Percentiles rank a stretch among this genome's conserved stretches.
Evolutionary conservation across 805 yeast species (phyloP).

Genomic region (Myxozyma vanderwaltii): DNA sequence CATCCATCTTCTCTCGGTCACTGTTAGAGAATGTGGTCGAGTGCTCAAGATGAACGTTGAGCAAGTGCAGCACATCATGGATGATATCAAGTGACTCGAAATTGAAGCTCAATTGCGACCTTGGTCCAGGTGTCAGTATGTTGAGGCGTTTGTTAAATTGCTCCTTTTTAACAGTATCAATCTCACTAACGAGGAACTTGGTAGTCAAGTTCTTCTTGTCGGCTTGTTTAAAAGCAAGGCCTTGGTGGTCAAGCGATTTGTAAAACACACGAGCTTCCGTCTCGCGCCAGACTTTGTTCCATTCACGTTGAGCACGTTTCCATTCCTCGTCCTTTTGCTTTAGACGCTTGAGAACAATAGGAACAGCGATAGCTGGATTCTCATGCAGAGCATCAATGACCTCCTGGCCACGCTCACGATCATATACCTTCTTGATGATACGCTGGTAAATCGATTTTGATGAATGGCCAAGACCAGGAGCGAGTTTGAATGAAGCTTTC

Average conservation of each 20-base stretch:
- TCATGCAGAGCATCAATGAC: constrained; percentile 95
- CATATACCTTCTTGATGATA: constrained; percentile 88
- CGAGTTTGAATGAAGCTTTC: constrained; percentile 79
- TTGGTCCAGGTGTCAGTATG: constrained; percentile 86
- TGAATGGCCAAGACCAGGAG: constrained; percentile 91
- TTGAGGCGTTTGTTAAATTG: constrained; percentile 83
- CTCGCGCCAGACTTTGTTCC: constrained; percentile 99
- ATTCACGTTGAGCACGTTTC: constrained; percentile 96
- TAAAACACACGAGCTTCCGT: constrained; percentile 92
- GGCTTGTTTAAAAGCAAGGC: constrained; percentile 93
- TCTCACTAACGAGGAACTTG: constrained; percentile 86
- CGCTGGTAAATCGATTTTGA: constrained; percentile 90
- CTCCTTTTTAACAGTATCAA: constrained; percentile 88
- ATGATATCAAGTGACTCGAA: constrained; percentile 70
- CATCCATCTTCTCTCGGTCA: constrained; percentile 76
- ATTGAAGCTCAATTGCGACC: constrained; percentile 64
- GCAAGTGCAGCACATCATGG: constrained; percentile 69
- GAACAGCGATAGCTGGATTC: constrained; percentile 92
- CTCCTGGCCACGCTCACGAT: constrained; percentile 91
- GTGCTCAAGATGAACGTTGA: constrained; percentile 65
- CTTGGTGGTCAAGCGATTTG: constrained; percentile 92
- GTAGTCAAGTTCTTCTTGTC: constrained; percentile 90
- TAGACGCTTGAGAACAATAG: constrained; percentile 85
- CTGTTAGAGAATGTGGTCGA: constrained; percentile 73
- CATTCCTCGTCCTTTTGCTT: constrained; percentile 99